Conservation (phyloP, 2,329 filamentous ascomycete genomes). For the Calycina herbarum region DNA sequence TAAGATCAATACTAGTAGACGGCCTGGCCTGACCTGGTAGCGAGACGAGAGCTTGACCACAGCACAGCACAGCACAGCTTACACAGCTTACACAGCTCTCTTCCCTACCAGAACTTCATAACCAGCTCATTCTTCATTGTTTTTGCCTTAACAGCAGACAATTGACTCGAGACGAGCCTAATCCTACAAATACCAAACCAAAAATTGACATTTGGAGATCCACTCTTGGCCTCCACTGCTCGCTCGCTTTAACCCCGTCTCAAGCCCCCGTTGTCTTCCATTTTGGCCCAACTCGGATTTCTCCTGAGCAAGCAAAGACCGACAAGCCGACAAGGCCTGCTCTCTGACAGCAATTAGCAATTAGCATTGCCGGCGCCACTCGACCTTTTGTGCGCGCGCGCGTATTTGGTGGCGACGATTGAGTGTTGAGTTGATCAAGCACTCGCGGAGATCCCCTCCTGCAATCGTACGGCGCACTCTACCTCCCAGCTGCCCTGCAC, state of each 20-base stretch:
- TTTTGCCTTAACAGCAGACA: too few species aligned
- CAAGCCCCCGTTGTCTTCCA: neutral
- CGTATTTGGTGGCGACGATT: neutral
- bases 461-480: neutral
- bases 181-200: neutral
- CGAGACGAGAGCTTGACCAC: too few species aligned
- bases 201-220: neutral
- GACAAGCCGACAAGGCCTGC: neutral
- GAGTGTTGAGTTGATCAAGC: neutral
- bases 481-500: neutral
- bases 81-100: too few species aligned
- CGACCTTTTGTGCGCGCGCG: neutral
- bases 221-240: neutral
- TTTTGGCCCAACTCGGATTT: neutral
- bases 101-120: too few species aligned
- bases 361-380: neutral
- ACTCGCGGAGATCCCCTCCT: neutral
- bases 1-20: neutral
- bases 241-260: neutral
- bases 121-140: too few species aligned
- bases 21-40: too few species aligned
- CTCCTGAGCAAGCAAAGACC: conserved; percentile 1
- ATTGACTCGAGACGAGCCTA: too few species aligned
- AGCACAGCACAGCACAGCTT: too few species aligned
- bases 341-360: neutral